Percentiles rank a stretch among this genome's conserved stretches.
These are phyloP conservation scores for Starmerella etchellsii DNA, from an alignment of 805 yeast species.

Conservation along the genomic window DNA sequence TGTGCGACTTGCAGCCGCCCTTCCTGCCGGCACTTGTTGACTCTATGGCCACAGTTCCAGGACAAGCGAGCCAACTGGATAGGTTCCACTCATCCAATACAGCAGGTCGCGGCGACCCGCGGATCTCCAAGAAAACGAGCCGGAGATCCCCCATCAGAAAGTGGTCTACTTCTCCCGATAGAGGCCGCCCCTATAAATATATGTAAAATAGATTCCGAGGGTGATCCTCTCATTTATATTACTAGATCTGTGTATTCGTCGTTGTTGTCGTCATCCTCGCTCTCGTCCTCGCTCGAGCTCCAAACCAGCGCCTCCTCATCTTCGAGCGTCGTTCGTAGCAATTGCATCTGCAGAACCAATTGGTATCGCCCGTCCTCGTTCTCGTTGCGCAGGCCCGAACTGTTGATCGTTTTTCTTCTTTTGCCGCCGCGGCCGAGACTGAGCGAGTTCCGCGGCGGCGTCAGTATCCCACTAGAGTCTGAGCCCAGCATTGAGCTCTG, in stretches of 20 bases:
- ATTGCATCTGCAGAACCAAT: conserved; percentile 8
- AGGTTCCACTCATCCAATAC: no score
- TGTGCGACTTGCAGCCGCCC: no score
- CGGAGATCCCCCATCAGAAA: neutral
- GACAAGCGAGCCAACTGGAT: no score
- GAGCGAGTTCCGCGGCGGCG: neutral
- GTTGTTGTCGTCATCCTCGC: neutral
- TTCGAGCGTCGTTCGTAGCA: conserved; percentile 2
- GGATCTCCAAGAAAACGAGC: neutral
- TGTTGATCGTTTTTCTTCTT: conserved; percentile 5
- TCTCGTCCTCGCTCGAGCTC: conserved; percentile 12
- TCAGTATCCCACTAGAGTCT: neutral
- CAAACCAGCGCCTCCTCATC: conserved; percentile 11
- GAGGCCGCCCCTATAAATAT: no score
- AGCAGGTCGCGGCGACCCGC: no score
- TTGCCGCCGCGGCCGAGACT: neutral
- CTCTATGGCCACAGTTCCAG: no score
- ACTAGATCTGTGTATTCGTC: neutral
- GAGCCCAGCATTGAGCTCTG: neutral
- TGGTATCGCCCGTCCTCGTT: conserved; percentile 4
- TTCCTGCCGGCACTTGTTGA: no score
- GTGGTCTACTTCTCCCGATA: no score
- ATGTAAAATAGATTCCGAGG: no score
- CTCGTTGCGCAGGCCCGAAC: neutral
- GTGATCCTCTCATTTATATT: neutral